phyloP scores from a whole-genome alignment of 1,139 yeast genomes.

The Hansenula lynferdii region DNA sequence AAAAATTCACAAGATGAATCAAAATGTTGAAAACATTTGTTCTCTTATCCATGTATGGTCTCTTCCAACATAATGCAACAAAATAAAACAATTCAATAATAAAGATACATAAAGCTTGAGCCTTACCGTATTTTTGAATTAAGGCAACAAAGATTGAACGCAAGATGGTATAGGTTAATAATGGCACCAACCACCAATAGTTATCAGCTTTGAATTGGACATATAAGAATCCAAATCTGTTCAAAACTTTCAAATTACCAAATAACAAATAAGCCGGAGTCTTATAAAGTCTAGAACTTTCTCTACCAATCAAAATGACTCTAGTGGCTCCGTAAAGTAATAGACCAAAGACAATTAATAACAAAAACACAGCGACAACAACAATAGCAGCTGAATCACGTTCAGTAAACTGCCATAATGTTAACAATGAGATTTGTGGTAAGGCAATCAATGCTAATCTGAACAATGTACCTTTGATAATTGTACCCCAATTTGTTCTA shows the following conservation, averaged over 20 bases:
- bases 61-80: conserved; percentile 55
- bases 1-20: conserved; percentile 70
- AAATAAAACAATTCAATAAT: conserved; percentile 69
- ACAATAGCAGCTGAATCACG: conserved; percentile 82
- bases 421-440: conserved; percentile 78
- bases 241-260: conserved; percentile 77
- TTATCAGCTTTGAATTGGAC: conserved; percentile 87
- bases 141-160: conserved; percentile 86
- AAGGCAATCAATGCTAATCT: conserved; percentile 76
- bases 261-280: conserved; percentile 90
- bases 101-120: conserved; percentile 74
- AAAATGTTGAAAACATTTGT: conserved; percentile 89
- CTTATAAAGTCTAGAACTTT: conserved; percentile 66
- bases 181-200: conserved; percentile 73
- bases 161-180: conserved; percentile 59
- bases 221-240: conserved; percentile 88
- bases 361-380: conserved; percentile 69
- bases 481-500: conserved; percentile 73
- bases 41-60: conserved; percentile 93
- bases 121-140: conserved; percentile 73
- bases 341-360: conserved; percentile 51
- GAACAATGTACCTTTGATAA: conserved; percentile 85
- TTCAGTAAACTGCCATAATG: conserved; percentile 85
- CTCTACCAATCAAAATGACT: conserved; percentile 67
- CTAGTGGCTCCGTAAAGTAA: conserved; percentile 70